Conservation (phyloP, 768 basidiomycete species). For the Suillus placidus region DNA sequence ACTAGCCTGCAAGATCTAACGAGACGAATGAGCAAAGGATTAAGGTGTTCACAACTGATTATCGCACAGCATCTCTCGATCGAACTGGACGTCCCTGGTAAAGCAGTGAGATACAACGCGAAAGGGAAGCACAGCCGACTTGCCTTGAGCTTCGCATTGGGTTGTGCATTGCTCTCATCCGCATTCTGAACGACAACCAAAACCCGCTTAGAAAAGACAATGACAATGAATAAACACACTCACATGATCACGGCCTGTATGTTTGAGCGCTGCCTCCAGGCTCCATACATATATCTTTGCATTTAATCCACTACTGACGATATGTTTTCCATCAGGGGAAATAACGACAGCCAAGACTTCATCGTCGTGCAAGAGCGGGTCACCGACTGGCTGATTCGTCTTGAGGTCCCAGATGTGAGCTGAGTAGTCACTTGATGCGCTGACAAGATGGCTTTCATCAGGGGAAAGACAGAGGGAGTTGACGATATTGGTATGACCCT, state of each 20-base stretch:
- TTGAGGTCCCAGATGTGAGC: background rate
- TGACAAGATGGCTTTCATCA: background rate
- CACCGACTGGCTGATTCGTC: slow-evolving; percentile 14
- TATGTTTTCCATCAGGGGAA: slow-evolving; percentile 75
- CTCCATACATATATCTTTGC: slow-evolving; percentile 81
- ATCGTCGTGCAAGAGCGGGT: slow-evolving; percentile 72
- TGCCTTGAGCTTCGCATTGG: background rate
- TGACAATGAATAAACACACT: background rate
- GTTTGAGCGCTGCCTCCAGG: slow-evolving; percentile 38
- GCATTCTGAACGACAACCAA: background rate
- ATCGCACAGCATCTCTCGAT: too few species aligned
- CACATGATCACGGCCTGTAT: background rate
- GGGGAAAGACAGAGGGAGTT: background rate
- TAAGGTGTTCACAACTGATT: too few species aligned
- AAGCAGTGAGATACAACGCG: too few species aligned
- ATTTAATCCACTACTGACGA: slow-evolving; percentile 83
- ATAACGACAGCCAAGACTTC: slow-evolving; percentile 78
- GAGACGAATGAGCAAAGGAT: too few species aligned
- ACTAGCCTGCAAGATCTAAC: background rate
- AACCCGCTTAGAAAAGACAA: background rate
- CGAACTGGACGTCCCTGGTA: too few species aligned
- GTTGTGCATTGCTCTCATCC: background rate
- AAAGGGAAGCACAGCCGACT: too few species aligned
- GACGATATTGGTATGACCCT: too few species aligned
- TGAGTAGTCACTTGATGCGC: background rate